phyloP scores from a whole-genome alignment of 2,329 filamentous ascomycete species.

The Phoma herbarum region DNA sequence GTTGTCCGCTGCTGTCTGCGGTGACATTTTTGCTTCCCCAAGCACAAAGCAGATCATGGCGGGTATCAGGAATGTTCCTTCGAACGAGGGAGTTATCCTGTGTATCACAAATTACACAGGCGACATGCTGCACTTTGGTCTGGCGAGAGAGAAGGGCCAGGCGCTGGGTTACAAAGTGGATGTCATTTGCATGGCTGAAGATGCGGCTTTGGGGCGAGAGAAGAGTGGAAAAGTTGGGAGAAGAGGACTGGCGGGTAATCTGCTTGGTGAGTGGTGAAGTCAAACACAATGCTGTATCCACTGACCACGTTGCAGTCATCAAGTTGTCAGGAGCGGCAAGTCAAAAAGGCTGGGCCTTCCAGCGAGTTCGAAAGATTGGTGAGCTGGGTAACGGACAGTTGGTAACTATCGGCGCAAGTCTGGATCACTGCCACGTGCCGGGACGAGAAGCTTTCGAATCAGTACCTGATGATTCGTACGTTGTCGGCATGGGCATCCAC shows the following conservation, averaged over 20 bases:
- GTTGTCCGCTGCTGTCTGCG: slow-evolving; percentile 58
- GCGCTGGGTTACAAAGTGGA: slow-evolving; percentile 57
- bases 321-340: slow-evolving; percentile 59
- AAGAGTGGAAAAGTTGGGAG: slow-evolving; percentile 60
- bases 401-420: slow-evolving; percentile 60
- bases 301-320: slow-evolving; percentile 49
- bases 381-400: slow-evolving; percentile 56
- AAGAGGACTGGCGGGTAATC: slow-evolving; percentile 61
- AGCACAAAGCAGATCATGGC: slow-evolving; percentile 61
- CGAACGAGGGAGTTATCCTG: slow-evolving; percentile 57
- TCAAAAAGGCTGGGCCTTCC: slow-evolving; percentile 56
- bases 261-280: slow-evolving; percentile 48
- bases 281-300: background rate
- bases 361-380: slow-evolving; percentile 56
- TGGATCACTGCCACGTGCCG: slow-evolving; percentile 64
- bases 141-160: slow-evolving; percentile 58
- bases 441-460: slow-evolving; percentile 61
- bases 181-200: slow-evolving; percentile 60
- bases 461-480: slow-evolving; percentile 51
- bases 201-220: slow-evolving; percentile 58
- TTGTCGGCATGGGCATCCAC: slow-evolving; percentile 61
- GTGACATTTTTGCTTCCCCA: slow-evolving; percentile 60
- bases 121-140: slow-evolving; percentile 60
- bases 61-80: slow-evolving; percentile 57
- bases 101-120: slow-evolving; percentile 62